phyloP scores from a whole-genome alignment of 148 eudicot genomes.

The Persicaria tinctoria region DNA sequence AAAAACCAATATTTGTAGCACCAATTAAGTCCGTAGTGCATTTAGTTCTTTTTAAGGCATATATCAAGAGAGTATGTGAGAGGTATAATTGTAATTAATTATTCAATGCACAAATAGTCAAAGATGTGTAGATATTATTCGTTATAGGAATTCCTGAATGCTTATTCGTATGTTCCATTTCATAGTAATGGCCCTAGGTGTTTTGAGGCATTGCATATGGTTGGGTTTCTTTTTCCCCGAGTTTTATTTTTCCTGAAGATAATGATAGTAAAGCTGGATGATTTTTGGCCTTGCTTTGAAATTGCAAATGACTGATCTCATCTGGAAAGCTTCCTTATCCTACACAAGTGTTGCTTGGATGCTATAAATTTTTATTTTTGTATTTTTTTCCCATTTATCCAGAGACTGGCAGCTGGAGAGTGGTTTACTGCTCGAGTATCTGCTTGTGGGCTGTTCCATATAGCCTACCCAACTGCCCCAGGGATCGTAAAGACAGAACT shows the following conservation, averaged over 20 bases:
- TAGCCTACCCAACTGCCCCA: constrained; percentile 52
- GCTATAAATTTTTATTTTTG: neutral
- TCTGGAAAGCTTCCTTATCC: neutral
- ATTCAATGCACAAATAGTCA: too few relatives aligned
- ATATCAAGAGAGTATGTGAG: too few relatives aligned
- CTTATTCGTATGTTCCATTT: too few relatives aligned
- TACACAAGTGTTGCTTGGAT: neutral
- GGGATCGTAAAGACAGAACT: constrained; percentile 40
- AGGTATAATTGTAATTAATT: too few relatives aligned
- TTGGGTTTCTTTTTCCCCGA: neutral
- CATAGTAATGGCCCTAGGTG: too few relatives aligned
- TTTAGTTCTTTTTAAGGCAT: too few relatives aligned
- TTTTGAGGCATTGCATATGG: neutral
- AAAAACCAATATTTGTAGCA: too few relatives aligned
- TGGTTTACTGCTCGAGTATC: constrained; percentile 71
- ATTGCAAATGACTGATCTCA: neutral
- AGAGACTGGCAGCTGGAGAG: constrained; percentile 66
- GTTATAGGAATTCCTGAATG: too few relatives aligned
- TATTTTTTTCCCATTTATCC: neutral
- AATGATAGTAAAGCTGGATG: neutral
- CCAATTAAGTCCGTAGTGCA: too few relatives aligned
- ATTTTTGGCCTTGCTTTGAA: neutral
- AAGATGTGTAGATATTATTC: too few relatives aligned
- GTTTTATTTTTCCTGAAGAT: neutral
- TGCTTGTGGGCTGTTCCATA: constrained; percentile 54